Percentiles rank a stretch among this genome's conserved stretches.
These are phyloP conservation scores for Biscogniauxia mediterranea DNA, from an alignment of 2,329 filamentous ascomycete genomes.

Conservation along the genomic window DNA sequence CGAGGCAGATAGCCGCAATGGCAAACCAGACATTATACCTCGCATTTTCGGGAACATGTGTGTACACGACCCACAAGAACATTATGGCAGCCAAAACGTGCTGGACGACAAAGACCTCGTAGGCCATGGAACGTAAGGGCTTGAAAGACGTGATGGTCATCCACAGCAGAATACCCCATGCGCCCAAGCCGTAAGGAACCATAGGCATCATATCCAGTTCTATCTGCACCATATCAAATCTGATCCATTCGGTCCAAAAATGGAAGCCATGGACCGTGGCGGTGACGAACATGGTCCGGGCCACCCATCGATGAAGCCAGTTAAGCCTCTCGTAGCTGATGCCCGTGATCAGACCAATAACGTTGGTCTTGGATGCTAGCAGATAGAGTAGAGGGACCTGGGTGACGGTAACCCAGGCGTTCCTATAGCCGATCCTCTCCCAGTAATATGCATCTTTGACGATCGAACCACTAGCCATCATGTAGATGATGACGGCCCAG, in stretches of 20 bases:
- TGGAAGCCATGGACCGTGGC: slow-evolving; percentile 68
- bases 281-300: slow-evolving; percentile 66
- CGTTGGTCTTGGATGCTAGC: slow-evolving; percentile 57
- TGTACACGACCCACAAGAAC: slow-evolving; percentile 62
- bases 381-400: slow-evolving; percentile 65
- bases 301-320: slow-evolving; percentile 73
- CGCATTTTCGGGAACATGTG: slow-evolving; percentile 60
- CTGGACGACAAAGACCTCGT: slow-evolving; percentile 69
- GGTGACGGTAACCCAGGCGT: slow-evolving; percentile 63
- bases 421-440: slow-evolving; percentile 66
- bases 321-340: slow-evolving; percentile 68
- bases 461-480: slow-evolving; percentile 52
- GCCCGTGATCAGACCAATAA: slow-evolving; percentile 60
- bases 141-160: slow-evolving; percentile 61
- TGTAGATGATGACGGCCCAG: slow-evolving; percentile 58
- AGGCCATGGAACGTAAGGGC: slow-evolving; percentile 63
- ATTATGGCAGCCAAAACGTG: slow-evolving; percentile 61
- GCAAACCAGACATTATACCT: slow-evolving; percentile 65
- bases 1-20: slow-evolving; percentile 60
- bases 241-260: slow-evolving; percentile 64
- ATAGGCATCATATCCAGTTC: slow-evolving; percentile 63
- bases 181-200: slow-evolving; percentile 64
- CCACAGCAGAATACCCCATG: slow-evolving; percentile 66
- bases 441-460: slow-evolving; percentile 54
- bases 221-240: slow-evolving; percentile 55